Conservation (phyloP, 176 grass and related monocot species). For the Carex cristatella region DNA sequence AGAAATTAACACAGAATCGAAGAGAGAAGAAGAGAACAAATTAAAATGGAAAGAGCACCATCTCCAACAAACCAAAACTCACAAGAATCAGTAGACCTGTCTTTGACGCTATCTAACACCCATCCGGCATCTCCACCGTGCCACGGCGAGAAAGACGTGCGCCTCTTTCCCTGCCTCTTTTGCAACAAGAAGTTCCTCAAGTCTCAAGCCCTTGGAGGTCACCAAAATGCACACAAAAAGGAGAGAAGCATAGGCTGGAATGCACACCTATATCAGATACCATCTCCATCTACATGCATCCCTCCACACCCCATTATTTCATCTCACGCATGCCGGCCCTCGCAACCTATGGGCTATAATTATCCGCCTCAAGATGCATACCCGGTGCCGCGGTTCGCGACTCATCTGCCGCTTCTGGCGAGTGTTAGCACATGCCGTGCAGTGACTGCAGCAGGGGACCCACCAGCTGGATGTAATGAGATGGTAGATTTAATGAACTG, state of each 20-base stretch:
- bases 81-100: constrained; percentile 21
- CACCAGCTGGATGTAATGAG: constrained; percentile 20
- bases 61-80: neutral
- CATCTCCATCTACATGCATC: neutral
- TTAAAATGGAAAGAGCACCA: neutral
- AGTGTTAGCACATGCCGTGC: constrained; percentile 19
- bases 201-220: constrained; percentile 87
- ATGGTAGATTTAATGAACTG: constrained; percentile 46
- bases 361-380: neutral
- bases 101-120: neutral
- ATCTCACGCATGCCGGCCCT: constrained; percentile 37
- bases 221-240: constrained; percentile 98
- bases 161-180: constrained; percentile 96
- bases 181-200: constrained; percentile 99
- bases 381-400: constrained; percentile 21
- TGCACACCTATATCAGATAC: constrained; percentile 50
- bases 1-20: neutral
- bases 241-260: constrained; percentile 70
- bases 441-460: constrained; percentile 23
- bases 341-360: constrained; percentile 3
- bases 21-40: neutral
- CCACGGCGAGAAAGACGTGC: constrained; percentile 26
- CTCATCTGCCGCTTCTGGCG: constrained; percentile 19
- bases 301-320: constrained; percentile 20
- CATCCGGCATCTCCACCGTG: neutral